These are phyloP conservation scores for Didymella segeticola DNA, from an alignment of 2,329 filamentous ascomycete species.

Conservation along the genomic window DNA sequence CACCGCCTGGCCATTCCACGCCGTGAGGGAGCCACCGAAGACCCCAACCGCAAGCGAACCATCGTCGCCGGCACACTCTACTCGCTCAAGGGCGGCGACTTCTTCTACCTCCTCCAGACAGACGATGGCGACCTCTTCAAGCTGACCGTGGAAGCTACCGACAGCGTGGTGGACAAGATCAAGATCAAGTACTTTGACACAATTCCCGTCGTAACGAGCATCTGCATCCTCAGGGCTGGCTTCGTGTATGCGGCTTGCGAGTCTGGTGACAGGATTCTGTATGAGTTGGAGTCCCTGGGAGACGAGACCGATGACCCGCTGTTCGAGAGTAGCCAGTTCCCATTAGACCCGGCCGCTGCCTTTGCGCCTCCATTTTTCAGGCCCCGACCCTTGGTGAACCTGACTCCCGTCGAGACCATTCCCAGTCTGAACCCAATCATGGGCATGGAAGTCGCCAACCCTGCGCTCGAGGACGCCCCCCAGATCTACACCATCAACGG, in stretches of 20 bases:
- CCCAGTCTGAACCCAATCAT: constrained; percentile 90
- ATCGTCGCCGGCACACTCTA: constrained; percentile 97
- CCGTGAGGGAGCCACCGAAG: constrained; percentile 84
- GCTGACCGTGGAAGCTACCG: constrained; percentile 88
- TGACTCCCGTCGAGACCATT: constrained; percentile 84
- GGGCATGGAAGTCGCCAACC: constrained; percentile 89
- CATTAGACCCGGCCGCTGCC: constrained; percentile 73
- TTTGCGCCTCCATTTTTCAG: constrained; percentile 86
- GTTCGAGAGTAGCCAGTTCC: constrained; percentile 82
- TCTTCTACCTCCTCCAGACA: constrained; percentile 95
- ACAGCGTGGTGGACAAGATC: constrained; percentile 68
- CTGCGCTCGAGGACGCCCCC: constrained; percentile 90
- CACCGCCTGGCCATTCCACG: constrained; percentile 90
- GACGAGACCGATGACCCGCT: constrained; percentile 92
- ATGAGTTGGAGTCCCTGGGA: constrained; percentile 96
- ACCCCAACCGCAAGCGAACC: constrained; percentile 85
- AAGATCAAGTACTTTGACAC: constrained; percentile 99
- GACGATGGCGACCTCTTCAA: constrained; percentile 99
- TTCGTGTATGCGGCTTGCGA: constrained; percentile 94
- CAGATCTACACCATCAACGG: constrained; percentile 96
- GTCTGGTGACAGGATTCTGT: constrained; percentile 91
- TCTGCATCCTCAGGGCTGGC: constrained; percentile 94
- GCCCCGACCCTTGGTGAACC: constrained; percentile 78
- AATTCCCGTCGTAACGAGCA: constrained; percentile 82
- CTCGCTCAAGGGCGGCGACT: constrained; percentile 86